phyloP scores from a whole-genome alignment of 129 eudicot species.

The Chrysanthemum seticuspe region DNA sequence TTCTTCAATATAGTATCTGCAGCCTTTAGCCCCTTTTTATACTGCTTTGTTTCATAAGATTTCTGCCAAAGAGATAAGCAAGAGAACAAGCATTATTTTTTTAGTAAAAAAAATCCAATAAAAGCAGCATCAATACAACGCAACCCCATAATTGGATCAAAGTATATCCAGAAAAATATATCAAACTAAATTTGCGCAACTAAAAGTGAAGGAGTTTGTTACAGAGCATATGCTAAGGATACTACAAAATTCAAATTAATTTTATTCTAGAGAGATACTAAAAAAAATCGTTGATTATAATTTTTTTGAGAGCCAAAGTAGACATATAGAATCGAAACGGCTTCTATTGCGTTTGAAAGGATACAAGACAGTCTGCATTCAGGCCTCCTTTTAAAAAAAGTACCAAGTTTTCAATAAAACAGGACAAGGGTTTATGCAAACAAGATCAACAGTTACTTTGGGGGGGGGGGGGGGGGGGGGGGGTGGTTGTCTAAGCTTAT shows the following conservation, averaged over 20 bases:
- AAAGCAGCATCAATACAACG: conserved; percentile 13
- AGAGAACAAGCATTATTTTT: conserved; percentile 12
- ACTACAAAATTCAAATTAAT: background rate
- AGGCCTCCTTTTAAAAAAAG: background rate
- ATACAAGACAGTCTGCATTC: background rate
- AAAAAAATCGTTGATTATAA: background rate
- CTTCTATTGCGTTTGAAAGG: background rate
- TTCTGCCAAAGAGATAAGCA: conserved; percentile 54
- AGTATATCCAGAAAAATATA: background rate
- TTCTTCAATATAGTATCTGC: conserved; percentile 92
- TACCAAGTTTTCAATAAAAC: background rate
- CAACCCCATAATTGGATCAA: background rate
- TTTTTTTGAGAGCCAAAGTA: conserved; percentile 1
- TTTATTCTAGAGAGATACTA: conserved; percentile 4
- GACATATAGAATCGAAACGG: background rate
- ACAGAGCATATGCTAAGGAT: background rate
- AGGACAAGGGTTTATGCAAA: background rate
- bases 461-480: too few species aligned
- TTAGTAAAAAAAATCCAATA: conserved; percentile 6
- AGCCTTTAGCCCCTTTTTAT: conserved; percentile 95
- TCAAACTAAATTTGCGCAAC: background rate
- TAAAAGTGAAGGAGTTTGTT: conserved; percentile 16
- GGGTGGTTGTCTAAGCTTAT: too few species aligned
- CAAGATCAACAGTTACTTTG: background rate
- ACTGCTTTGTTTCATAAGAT: conserved; percentile 97